Percentiles rank a stretch among this genome's conserved stretches.
Conservation (phyloP, 1,284 basidiomycete species). For the Tilletia setariae region DNA sequence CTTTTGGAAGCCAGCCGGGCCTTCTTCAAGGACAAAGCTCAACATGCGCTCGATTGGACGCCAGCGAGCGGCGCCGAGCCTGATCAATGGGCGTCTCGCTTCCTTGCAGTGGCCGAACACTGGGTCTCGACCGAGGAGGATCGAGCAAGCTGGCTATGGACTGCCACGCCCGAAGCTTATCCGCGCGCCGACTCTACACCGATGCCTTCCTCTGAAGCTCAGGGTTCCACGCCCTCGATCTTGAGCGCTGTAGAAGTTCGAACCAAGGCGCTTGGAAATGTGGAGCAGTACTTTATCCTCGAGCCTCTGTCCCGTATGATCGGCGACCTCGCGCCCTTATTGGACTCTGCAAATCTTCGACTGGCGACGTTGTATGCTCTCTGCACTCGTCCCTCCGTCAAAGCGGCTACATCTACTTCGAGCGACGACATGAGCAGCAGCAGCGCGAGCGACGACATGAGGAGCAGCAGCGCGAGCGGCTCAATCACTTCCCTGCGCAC, state of each 20-base stretch:
- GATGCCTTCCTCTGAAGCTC: not conserved
- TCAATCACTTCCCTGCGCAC: constrained; percentile 25
- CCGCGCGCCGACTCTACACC: not conserved
- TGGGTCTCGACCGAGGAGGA: not conserved
- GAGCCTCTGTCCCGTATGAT: not conserved
- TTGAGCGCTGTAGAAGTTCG: not conserved
- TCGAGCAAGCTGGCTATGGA: not conserved
- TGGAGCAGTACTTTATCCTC: constrained; percentile 1
- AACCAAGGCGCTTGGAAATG: not conserved
- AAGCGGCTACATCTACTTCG: constrained; percentile 22
- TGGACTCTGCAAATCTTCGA: too few relatives aligned
- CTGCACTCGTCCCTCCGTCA: not conserved
- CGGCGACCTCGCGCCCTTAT: not conserved
- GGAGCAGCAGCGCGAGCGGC: constrained; percentile 26
- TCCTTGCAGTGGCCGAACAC: not conserved
- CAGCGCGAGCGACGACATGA: constrained; percentile 25
- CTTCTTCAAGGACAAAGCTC: constrained; percentile 35
- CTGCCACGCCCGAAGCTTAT: not conserved
- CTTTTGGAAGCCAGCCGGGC: constrained; percentile 25
- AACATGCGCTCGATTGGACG: constrained; percentile 12
- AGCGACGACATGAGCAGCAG: constrained; percentile 29
- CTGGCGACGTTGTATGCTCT: not conserved
- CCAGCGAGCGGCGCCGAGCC: not conserved
- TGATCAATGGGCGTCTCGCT: not conserved
- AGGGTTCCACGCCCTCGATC: too few relatives aligned